These are phyloP conservation scores for Malassezia obtusa DNA, from an alignment of 1,284 basidiomycete species.

Conservation along the genomic window DNA sequence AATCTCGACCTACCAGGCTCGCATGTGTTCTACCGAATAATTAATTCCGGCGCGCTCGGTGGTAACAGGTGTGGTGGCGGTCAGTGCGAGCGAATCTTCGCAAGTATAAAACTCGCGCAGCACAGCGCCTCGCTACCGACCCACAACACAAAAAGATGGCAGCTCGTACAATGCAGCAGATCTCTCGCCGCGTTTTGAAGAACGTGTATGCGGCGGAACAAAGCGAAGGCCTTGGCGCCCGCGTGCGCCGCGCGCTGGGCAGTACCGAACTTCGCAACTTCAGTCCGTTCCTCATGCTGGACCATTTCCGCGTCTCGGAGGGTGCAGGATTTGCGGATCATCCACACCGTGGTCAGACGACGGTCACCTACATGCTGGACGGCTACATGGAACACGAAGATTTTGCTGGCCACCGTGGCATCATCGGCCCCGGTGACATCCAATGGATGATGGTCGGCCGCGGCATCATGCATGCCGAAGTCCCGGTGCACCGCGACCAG, in stretches of 20 bases:
- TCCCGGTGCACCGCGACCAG: conserved; percentile 69
- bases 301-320: conserved; percentile 51
- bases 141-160: not conserved
- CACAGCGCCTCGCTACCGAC: too few species aligned
- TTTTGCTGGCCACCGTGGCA: conserved; percentile 65
- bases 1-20: too few species aligned
- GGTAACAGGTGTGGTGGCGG: too few species aligned
- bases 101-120: too few species aligned
- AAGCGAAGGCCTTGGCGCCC: conserved; percentile 75
- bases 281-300: conserved; percentile 73
- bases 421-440: conserved; percentile 59
- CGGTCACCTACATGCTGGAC: conserved; percentile 71
- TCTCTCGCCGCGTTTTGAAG: conserved; percentile 64
- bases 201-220: conserved; percentile 69
- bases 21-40: too few species aligned
- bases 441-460: conserved; percentile 33
- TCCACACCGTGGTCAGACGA: conserved; percentile 56
- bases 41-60: too few species aligned
- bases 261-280: conserved; percentile 65
- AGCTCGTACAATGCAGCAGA: not conserved
- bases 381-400: conserved; percentile 81
- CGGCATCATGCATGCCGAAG: conserved; percentile 52
- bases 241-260: conserved; percentile 82
- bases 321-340: conserved; percentile 59
- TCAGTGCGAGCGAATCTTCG: too few species aligned